Percentiles rank a stretch among this genome's conserved stretches.
These are phyloP conservation scores for Cyclocybe cylindracea DNA, from an alignment of 768 basidiomycete species.

Conservation along the genomic window DNA sequence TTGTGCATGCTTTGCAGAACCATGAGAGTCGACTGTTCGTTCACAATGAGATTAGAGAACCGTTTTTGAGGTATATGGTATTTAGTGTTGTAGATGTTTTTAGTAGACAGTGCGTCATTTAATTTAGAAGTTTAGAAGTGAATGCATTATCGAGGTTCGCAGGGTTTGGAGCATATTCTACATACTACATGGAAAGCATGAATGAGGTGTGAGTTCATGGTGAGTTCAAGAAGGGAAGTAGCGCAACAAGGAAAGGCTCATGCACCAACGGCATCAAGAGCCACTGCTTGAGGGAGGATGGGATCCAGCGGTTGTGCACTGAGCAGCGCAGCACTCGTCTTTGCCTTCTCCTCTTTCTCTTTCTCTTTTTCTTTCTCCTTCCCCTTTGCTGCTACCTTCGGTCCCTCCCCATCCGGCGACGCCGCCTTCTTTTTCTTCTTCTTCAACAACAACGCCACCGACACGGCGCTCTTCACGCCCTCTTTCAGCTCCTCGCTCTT, in stretches of 20 bases:
- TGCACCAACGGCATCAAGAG: slow-evolving; percentile 31
- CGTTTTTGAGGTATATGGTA: no score
- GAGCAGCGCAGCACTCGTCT: slow-evolving; percentile 8
- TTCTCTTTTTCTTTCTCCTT: slow-evolving; percentile 14
- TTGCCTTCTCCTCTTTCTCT: slow-evolving; percentile 10
- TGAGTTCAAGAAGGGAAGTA: background rate
- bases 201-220: no score
- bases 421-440: slow-evolving; percentile 26
- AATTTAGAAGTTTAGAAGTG: no score
- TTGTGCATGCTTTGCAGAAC: slow-evolving; percentile 9
- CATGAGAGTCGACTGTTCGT: background rate
- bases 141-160: no score
- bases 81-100: no score
- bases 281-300: slow-evolving; percentile 10
- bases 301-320: slow-evolving; percentile 8
- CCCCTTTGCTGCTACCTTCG: slow-evolving; percentile 9
- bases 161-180: no score
- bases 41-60: slow-evolving; percentile 19
- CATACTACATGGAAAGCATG: no score
- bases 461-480: slow-evolving; percentile 87
- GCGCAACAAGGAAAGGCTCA: slow-evolving; percentile 20
- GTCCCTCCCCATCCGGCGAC: slow-evolving; percentile 26
- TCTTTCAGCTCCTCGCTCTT: slow-evolving; percentile 91
- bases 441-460: slow-evolving; percentile 38
- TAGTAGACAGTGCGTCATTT: no score